Base-by-base conservation (phyloP, 495 filamentous ascomycete species). In the Endocarpon pusillum region DNA sequence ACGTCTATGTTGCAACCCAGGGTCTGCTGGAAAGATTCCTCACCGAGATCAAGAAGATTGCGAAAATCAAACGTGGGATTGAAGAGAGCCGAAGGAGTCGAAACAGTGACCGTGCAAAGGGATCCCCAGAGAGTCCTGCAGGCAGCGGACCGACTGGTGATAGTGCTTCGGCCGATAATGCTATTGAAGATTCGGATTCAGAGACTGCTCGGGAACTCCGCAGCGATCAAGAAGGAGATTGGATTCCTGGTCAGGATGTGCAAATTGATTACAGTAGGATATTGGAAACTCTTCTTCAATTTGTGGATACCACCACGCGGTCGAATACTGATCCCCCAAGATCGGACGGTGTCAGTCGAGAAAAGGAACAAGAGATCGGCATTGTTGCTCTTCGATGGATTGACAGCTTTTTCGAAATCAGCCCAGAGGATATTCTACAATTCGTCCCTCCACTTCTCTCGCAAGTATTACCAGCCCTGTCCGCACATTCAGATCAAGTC, bases 201-300 rank as follows among this genome's bases (percentile, higher is more conserved):
- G 66, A 55, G 1, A 69, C 66, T 17, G 59, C 57, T 3, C 57
- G 59, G 19, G 63, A 66, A 24, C 74, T 75, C 18, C 75, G 79
- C 16, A 74, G 77, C 19, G 62, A 61, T 4, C 68, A 68, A 26
- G 86, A 94, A 41, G 86, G 82, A 33, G 86, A 93, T 41, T 99
- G 85, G 85, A 71, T 96, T 15, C 91, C 91, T 0, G 91, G 91
- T 3, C 89, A 96, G 59, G 91, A 99, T 55, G 83, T 96, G 3
- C 77, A 89, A 35, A 80, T 99, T 34, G 87, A 96, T 54, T 76
- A 92, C 54, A 75, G 80, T 35, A 84, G 75, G 45, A 89, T 96
- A 24, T 56, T 99, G 24, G 80, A 93, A 43, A 94, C 96, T 18
- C 57, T 99, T 32, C 85, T 94, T 6, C 73, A 74, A 10, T 94